Base-by-base conservation (phyloP, 768 basidiomycete species). In the Trametes cubensis region DNA sequence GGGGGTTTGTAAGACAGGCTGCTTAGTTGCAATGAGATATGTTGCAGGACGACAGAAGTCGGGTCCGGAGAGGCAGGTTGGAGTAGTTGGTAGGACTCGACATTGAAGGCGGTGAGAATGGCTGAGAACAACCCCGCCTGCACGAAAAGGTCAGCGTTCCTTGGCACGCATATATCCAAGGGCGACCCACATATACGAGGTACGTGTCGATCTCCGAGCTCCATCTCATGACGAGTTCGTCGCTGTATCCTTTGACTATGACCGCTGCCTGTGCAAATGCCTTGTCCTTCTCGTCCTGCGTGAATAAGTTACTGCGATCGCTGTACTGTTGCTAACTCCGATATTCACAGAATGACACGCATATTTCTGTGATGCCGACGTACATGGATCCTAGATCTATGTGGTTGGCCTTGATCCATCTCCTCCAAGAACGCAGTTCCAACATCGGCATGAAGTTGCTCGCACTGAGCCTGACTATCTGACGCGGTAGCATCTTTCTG, bases 271-370 rank as follows among this genome's bases (percentile, higher is more conserved):
- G 39, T 14, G 41, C 38, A 39, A 45, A 55, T 10, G 60, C 60
- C 18, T 41, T 25, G n/a, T 28, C 20, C 11, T 45, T 44, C 85
- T 86, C 72, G 75, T 86, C 52, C 3, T 45, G 26, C 1, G 60
- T 61, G 26, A 50, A 58, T 28, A 48, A 25, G 5, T 4, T 26
- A 13, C 53, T 34, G 50, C 41, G 42, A 23, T 10, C n/a, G 44
- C 7, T 45, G 44, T n/a, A 21, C 4, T 20, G 44, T n/a, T 11
- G n/a, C 44, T 45, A n/a, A n/a, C 10, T 6, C 18, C 8, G 10
- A 2, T 20, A 8, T 8, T 30, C 28, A 30, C 28, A 8, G 8
- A 30, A 30, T 30, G 28, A 8, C 8, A 8, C 8, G 28, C 28
- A 30, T 10, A 21, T 45, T 6, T 4, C 2, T 6, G 20, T 38